Conservation (phyloP, 805 yeast species). For the Dipodascus geniculatus region DNA sequence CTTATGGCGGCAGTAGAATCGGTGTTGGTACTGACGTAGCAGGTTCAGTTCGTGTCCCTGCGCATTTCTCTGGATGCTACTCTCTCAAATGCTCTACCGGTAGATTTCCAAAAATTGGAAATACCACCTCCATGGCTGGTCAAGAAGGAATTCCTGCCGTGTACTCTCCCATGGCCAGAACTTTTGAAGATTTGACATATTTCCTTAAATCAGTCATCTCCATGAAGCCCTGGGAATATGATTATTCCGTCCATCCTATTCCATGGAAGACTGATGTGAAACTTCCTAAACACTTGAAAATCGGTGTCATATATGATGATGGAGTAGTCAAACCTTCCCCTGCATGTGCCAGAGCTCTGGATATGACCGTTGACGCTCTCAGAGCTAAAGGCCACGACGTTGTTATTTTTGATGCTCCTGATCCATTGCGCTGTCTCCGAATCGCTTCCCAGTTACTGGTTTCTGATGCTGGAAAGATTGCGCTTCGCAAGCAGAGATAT, state of each 20-base stretch:
- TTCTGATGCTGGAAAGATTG: conserved; percentile 26
- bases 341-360: conserved; percentile 31
- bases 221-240: conserved; percentile 45
- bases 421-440: conserved; percentile 45
- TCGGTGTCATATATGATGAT: conserved; percentile 39
- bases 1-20: conserved; percentile 35
- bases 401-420: conserved; percentile 36
- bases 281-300: conserved; percentile 29
- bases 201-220: conserved; percentile 36
- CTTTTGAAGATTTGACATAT: conserved; percentile 38
- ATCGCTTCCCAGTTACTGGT: conserved; percentile 34
- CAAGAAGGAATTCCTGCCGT: conserved; percentile 37
- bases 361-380: conserved; percentile 29
- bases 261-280: conserved; percentile 38
- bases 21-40: conserved; percentile 50
- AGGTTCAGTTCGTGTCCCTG: conserved; percentile 45
- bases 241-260: conserved; percentile 35
- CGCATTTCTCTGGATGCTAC: conserved; percentile 40
- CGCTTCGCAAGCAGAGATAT: conserved; percentile 16
- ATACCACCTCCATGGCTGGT: conserved; percentile 31
- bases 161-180: conserved; percentile 35
- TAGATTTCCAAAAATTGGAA: conserved; percentile 35
- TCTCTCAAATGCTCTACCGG: conserved; percentile 39
- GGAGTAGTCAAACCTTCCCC: conserved; percentile 42
- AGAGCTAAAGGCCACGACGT: conserved; percentile 35